These are phyloP conservation scores for Prunella vulgaris DNA, from an alignment of 257 asterid genomes.

Conservation along the genomic window DNA sequence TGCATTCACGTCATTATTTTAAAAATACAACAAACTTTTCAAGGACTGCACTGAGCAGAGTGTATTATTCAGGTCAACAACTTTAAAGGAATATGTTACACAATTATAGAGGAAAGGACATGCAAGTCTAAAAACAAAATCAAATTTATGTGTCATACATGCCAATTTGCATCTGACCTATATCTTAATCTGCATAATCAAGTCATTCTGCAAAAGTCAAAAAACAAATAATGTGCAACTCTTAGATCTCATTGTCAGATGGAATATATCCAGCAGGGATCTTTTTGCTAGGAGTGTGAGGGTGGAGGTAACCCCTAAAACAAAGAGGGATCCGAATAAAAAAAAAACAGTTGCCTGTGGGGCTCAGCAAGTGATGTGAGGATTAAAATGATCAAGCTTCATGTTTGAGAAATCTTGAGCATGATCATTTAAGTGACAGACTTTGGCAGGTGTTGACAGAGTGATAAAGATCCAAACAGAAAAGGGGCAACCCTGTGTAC, in stretches of 20 bases:
- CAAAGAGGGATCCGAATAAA: not conserved
- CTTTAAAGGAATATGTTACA: not conserved
- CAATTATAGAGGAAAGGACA: not conserved
- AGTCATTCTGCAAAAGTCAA: not conserved
- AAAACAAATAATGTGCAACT: not conserved
- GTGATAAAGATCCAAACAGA: no score
- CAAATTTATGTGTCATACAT: not conserved
- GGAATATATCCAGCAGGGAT: not conserved
- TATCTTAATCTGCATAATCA: not conserved
- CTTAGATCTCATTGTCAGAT: not conserved
- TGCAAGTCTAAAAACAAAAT: not conserved
- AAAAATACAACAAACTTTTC: not conserved
- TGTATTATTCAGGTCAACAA: not conserved
- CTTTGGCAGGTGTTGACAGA: not conserved
- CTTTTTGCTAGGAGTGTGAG: no score
- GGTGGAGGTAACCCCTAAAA: no score
- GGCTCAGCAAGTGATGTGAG: not conserved
- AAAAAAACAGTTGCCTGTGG: not conserved
- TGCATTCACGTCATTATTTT: conserved; percentile 5
- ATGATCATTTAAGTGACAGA: not conserved
- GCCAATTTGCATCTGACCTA: conserved; percentile 7
- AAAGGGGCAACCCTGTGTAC: not conserved
- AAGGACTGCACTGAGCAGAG: not conserved
- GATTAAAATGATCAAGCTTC: not conserved
- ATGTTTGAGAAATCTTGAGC: not conserved